These are phyloP conservation scores for Halophytophthora batemanensis DNA, from an alignment of 352 stramenopile species.

Conservation along the genomic window DNA sequence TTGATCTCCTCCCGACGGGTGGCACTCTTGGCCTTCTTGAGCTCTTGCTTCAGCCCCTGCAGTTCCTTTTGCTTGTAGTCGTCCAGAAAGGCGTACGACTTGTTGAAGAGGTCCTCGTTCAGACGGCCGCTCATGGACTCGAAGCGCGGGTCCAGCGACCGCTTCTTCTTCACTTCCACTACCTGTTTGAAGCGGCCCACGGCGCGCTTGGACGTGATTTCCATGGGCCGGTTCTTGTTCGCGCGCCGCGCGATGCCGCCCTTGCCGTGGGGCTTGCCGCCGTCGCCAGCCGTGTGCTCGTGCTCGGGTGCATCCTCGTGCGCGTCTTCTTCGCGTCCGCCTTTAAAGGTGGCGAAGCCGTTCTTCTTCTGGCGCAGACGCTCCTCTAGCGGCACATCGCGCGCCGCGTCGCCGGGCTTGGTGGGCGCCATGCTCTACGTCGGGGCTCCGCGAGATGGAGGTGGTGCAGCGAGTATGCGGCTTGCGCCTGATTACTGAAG, in stretches of 20 bases:
- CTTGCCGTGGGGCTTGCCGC: slow-evolving; percentile 20
- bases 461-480: too few relatives aligned
- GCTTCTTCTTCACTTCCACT: slow-evolving; percentile 77
- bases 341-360: slow-evolving; percentile 45
- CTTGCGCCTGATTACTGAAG: too few relatives aligned
- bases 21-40: slow-evolving; percentile 64
- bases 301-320: background rate
- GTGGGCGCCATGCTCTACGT: too few relatives aligned
- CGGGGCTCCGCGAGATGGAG: too few relatives aligned
- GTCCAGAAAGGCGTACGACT: slow-evolving; percentile 89
- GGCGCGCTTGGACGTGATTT: slow-evolving; percentile 82
- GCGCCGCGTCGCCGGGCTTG: slow-evolving; percentile 3
- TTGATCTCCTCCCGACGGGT: slow-evolving; percentile 76
- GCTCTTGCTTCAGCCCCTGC: slow-evolving; percentile 78
- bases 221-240: slow-evolving; percentile 88
- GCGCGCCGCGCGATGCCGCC: slow-evolving; percentile 11
- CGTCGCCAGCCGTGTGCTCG: slow-evolving; percentile 6
- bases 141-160: slow-evolving; percentile 83
- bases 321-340: too few relatives aligned
- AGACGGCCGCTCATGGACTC: slow-evolving; percentile 78
- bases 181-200: slow-evolving; percentile 79
- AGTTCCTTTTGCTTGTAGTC: slow-evolving; percentile 88
- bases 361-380: slow-evolving; percentile 76
- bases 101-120: slow-evolving; percentile 87
- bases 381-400: slow-evolving; percentile 78